phyloP scores from a whole-genome alignment of 768 basidiomycete species.

The Favolaschia claudopus region DNA sequence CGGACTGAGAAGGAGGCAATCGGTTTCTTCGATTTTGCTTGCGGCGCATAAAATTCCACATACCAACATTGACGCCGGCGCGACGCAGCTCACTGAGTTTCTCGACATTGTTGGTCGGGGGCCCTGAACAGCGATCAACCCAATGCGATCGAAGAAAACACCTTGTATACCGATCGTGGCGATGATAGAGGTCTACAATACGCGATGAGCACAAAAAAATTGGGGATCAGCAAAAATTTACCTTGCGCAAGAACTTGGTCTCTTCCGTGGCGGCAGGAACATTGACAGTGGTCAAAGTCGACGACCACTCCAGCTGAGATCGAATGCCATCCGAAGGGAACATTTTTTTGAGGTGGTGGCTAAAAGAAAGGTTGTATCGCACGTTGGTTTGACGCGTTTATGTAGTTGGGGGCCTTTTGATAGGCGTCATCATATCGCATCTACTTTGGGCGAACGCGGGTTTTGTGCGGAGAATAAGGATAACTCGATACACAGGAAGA shows the following conservation, averaged over 20 bases:
- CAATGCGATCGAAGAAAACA: conserved; percentile 13
- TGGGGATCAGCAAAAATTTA: conserved; percentile 42
- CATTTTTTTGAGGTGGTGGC: conserved; percentile 48
- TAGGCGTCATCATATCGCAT: conserved; percentile 2
- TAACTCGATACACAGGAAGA: conserved; percentile 27
- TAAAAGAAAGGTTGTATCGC: conserved; percentile 22
- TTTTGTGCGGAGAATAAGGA: conserved; percentile 9
- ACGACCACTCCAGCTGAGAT: conserved; percentile 94
- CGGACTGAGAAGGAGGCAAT: conserved; percentile 78
- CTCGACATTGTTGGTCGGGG: conserved; percentile 93
- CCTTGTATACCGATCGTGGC: conserved; percentile 87
- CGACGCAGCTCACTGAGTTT: conserved; percentile 83
- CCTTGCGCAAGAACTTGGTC: conserved; percentile 93
- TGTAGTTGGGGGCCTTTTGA: no score
- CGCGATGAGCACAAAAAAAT: conserved; percentile 14
- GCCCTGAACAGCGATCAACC: conserved; percentile 61
- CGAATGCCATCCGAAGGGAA: conserved; percentile 66
- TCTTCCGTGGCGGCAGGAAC: conserved; percentile 76
- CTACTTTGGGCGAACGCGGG: not conserved
- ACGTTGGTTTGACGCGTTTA: conserved; percentile 20
- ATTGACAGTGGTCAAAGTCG: conserved; percentile 76
- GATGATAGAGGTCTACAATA: conserved; percentile 91
- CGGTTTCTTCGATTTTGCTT: conserved; percentile 5
- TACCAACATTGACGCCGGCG: conserved; percentile 98
- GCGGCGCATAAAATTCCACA: conserved; percentile 41